Conservation (phyloP, 139 green algal genomes). For the Closterium sp. region DNA sequence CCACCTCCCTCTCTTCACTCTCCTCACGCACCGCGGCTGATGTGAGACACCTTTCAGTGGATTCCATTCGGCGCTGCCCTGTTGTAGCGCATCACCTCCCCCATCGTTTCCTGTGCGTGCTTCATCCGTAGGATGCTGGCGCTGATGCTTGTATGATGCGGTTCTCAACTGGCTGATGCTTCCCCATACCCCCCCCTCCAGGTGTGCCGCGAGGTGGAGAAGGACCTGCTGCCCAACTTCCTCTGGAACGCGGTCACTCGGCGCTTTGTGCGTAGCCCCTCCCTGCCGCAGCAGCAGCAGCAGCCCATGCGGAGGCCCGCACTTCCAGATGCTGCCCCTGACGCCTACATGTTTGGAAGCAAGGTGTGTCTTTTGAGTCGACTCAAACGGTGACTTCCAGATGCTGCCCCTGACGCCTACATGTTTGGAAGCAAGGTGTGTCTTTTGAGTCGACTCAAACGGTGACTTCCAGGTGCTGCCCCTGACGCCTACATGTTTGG, state of each 20-base stretch:
- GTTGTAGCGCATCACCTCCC: too few relatives aligned
- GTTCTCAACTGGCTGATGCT: not conserved
- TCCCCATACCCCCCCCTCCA: not conserved
- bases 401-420: not conserved
- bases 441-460: not conserved
- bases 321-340: not conserved
- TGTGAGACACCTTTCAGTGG: too few relatives aligned
- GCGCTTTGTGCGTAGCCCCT: constrained; percentile 1
- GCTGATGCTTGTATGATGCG: too few relatives aligned
- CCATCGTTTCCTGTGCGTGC: too few relatives aligned
- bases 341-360: not conserved
- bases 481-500: not conserved
- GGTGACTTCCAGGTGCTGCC: not conserved
- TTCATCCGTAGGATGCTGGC: too few relatives aligned
- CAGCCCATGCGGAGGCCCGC: not conserved
- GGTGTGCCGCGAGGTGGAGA: constrained; percentile 28
- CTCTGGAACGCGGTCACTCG: not conserved
- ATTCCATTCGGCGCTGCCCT: too few relatives aligned
- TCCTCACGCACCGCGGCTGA: too few relatives aligned
- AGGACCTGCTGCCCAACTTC: constrained; percentile 30
- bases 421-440: not conserved
- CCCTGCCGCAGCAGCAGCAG: not conserved
- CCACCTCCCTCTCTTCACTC: too few relatives aligned
- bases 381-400: not conserved
- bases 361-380: too few relatives aligned